phyloP scores from a whole-genome alignment of 2,329 filamentous ascomycete species.

The Metarhizium anisopliae region DNA sequence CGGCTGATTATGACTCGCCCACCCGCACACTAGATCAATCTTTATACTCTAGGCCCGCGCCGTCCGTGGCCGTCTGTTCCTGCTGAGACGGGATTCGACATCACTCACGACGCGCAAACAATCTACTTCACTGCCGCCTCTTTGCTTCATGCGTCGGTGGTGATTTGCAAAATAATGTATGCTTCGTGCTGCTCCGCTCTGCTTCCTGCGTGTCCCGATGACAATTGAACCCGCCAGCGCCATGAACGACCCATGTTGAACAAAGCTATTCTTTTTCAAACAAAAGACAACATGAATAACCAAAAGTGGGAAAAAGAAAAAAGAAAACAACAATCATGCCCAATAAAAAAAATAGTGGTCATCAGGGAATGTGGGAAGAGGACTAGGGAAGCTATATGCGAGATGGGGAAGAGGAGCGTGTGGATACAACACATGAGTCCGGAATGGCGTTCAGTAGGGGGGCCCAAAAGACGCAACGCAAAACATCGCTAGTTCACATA shows the following conservation, averaged over 20 bases:
- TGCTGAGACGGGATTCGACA: too few species aligned
- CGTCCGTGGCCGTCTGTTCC: too few species aligned
- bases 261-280: not conserved
- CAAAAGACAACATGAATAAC: not conserved
- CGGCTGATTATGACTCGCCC: too few species aligned
- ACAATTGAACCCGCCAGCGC: not conserved
- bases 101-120: not conserved
- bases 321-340: not conserved
- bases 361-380: not conserved
- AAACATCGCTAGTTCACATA: slow-evolving; percentile 3
- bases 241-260: not conserved
- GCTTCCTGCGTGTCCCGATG: not conserved
- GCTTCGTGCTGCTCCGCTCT: not conserved
- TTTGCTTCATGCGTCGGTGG: not conserved
- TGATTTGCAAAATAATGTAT: not conserved
- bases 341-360: not conserved
- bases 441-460: not conserved
- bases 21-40: too few species aligned
- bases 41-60: too few species aligned
- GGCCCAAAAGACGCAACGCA: not conserved
- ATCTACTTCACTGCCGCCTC: not conserved
- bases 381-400: not conserved
- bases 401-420: not conserved
- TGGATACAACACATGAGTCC: not conserved
- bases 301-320: not conserved